Evolutionary conservation across 768 basidiomycete genomes (phyloP).

Genomic region (Asterophora parasitica): DNA sequence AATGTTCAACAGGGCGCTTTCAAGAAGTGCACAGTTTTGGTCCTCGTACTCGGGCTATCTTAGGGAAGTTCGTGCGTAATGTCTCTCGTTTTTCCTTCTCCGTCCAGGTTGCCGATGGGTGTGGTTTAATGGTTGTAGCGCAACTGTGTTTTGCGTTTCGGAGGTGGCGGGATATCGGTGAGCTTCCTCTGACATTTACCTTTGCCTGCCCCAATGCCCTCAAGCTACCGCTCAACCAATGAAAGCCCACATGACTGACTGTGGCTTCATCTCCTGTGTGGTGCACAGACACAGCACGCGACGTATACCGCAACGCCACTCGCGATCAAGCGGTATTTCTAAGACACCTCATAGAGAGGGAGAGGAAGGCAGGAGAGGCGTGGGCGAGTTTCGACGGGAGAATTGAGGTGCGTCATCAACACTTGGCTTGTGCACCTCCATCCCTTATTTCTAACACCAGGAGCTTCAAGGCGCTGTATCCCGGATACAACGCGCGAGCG

Average conservation of each 20-base stretch:
- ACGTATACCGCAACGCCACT: constrained; percentile 64
- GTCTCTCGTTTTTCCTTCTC: constrained; percentile 1
- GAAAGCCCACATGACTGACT: neutral
- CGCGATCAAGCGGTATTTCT: constrained; percentile 51
- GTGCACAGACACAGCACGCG: constrained; percentile 51
- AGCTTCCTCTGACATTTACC: neutral
- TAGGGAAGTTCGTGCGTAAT: constrained; percentile 64
- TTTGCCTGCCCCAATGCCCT: neutral
- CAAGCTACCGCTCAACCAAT: no score
- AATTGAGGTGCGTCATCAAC: neutral
- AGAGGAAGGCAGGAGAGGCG: no score
- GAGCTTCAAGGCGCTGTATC: constrained; percentile 12
- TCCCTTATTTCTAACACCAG: no score
- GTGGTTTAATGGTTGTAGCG: constrained; percentile 34
- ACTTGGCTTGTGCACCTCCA: neutral
- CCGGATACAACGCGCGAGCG: constrained; percentile 5
- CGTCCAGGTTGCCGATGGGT: neutral
- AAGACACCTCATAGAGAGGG: constrained; percentile 29
- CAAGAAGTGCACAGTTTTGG: constrained; percentile 79
- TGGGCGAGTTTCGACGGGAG: no score
- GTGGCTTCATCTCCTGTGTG: no score
- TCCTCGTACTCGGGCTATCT: constrained; percentile 83
- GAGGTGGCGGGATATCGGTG: constrained; percentile 73
- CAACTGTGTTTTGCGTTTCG: constrained; percentile 75
- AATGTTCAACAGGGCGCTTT: constrained; percentile 48